Evolutionary conservation across 371 early-diverging fungal species (phyloP).

Genomic region (Mortierella sp.): DNA sequence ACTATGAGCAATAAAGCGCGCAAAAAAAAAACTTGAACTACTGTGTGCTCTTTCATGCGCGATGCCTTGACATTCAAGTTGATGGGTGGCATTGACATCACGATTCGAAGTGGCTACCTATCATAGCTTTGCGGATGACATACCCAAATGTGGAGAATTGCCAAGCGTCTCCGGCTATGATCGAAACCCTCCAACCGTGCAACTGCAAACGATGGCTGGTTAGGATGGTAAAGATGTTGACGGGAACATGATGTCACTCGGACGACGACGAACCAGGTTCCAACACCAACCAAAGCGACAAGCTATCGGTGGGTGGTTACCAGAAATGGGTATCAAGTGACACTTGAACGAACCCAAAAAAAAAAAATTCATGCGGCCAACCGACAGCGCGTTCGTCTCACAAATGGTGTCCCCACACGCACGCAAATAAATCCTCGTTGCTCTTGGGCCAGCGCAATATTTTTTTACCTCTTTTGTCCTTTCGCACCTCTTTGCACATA

Average conservation of each 20-base stretch:
- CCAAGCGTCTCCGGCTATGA: background rate
- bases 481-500: background rate
- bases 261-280: background rate
- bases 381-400: constrained; percentile 8
- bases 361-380: background rate
- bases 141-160: no score
- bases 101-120: background rate
- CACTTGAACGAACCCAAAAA: background rate
- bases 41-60: background rate
- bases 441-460: background rate
- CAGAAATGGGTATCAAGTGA: background rate
- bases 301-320: background rate
- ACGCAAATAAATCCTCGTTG: background rate
- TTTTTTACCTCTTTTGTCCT: background rate
- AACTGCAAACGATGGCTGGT: no score
- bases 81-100: background rate
- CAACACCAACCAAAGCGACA: background rate
- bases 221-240: background rate
- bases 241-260: constrained; percentile 4
- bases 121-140: background rate
- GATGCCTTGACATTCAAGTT: background rate
- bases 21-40: background rate
- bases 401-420: no score
- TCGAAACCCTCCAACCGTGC: no score
- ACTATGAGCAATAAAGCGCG: constrained; percentile 3